These are phyloP conservation scores for Cicer yamashitae DNA, from an alignment of 306 rosid genomes.

Conservation along the genomic window DNA sequence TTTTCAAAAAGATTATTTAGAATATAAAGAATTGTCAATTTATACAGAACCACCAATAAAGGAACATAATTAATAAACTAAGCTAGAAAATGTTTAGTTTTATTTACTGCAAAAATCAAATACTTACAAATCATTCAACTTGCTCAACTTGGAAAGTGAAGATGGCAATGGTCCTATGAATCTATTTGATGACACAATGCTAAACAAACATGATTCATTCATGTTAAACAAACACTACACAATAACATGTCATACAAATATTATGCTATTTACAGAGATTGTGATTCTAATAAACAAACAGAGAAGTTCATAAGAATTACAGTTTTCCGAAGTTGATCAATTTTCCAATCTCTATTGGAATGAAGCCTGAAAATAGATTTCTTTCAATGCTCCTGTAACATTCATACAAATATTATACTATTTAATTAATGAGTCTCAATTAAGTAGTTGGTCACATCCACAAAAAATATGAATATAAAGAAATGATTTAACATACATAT, in stretches of 20 bases:
- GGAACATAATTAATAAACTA: not conserved
- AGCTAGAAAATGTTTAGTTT: not conserved
- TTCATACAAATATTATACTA: constrained; percentile 18
- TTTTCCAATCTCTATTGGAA: constrained; percentile 74
- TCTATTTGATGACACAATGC: constrained; percentile 72
- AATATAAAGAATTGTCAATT: constrained; percentile 22
- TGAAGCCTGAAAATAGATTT: constrained; percentile 68
- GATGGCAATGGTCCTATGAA: constrained; percentile 80
- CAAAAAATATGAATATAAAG: constrained; percentile 26
- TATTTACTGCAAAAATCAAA: not conserved
- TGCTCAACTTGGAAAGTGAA: constrained; percentile 67
- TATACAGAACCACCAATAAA: too few species aligned
- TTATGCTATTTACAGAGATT: not conserved
- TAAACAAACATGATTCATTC: constrained; percentile 48
- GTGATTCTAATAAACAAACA: constrained; percentile 19
- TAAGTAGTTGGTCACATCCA: not conserved
- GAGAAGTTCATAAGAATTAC: constrained; percentile 57
- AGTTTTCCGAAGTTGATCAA: constrained; percentile 65
- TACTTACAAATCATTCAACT: constrained; percentile 85
- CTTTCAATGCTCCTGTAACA: constrained; percentile 86
- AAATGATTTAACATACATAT: constrained; percentile 68
- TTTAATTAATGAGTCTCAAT: too few species aligned
- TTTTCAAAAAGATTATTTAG: constrained; percentile 39
- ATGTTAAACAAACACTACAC: constrained; percentile 42
- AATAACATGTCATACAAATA: not conserved